A percentile compares a stretch with the other conserved stretches of the same genome.
These are phyloP conservation scores for Malassezia sp. DNA, from an alignment of 1,284 basidiomycete species.

Conservation along the genomic window DNA sequence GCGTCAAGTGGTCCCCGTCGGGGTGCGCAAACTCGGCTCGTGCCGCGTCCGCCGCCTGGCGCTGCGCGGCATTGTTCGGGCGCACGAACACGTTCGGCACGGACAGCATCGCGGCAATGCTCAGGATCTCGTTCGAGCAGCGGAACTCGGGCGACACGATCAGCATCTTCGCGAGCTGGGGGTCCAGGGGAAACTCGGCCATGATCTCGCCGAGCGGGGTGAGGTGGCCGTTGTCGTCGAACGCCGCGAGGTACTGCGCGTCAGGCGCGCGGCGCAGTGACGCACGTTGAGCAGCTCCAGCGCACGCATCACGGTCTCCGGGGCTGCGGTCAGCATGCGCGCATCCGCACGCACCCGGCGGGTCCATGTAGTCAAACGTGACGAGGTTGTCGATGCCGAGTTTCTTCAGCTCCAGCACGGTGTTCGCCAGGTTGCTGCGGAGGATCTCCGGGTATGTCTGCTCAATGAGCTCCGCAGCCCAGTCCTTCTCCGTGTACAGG, in stretches of 20 bases:
- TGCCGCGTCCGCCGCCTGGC: constrained; percentile 81
- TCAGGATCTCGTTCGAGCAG: constrained; percentile 90
- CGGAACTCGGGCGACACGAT: constrained; percentile 87
- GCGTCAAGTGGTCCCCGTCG: constrained; percentile 85
- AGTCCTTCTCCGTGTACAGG: constrained; percentile 93
- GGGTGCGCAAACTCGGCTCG: constrained; percentile 80
- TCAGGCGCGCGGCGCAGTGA: too few species aligned
- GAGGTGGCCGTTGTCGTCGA: constrained; percentile 87
- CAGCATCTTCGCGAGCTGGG: constrained; percentile 83
- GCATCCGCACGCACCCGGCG: too few species aligned
- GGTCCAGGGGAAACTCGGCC: constrained; percentile 97
- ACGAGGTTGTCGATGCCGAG: constrained; percentile 59
- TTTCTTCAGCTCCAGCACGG: constrained; percentile 86
- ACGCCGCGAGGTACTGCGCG: constrained; percentile 76
- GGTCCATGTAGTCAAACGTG: constrained; percentile 67
- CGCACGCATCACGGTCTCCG: constrained; percentile 95
- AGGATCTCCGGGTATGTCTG: constrained; percentile 94
- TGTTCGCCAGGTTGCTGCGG: constrained; percentile 70
- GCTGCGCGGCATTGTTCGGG: constrained; percentile 55
- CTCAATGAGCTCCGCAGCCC: constrained; percentile 72
- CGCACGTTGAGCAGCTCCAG: constrained; percentile 85
- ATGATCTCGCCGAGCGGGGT: constrained; percentile 79
- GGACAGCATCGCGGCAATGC: constrained; percentile 83
- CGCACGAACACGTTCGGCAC: constrained; percentile 90
- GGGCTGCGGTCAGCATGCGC: too few species aligned